Evolutionary conservation across 371 early-diverging fungal genomes (phyloP), one percentile per base, ranked within the genome.

Genomic region (Syncephalastrum monosporum): DNA sequence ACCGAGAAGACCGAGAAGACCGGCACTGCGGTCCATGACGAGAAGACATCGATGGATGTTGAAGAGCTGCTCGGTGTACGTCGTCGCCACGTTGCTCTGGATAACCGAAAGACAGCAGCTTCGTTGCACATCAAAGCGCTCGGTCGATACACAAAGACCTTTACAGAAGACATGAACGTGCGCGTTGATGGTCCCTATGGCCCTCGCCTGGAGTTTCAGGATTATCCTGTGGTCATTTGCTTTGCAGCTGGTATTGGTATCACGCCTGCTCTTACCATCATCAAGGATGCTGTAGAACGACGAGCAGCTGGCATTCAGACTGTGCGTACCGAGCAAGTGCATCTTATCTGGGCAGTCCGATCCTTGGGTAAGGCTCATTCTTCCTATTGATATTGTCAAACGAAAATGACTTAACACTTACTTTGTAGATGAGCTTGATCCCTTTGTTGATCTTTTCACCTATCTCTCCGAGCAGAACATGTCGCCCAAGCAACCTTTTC

Each of bases 161-260:
- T 33, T 10, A 33, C 38, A 12, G 38, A 57, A 8, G 33, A 42
- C 0, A 14, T 70, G 4, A n/a, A 21, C 4, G 57, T 75, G 17
- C 59, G 63, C 7, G 61, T 75, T 13, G 76, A 75, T 63, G 76
- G 76, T 33, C 71, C 71, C 1, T 72, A 68, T 56, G 76, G 76
- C 10, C 66, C 76, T 44, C 55, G 56, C 10, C 53, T 72, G 23
- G 64, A 68, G 19, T 70, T 61, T 23, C 73, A 70, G 59, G 76
- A 75, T 55, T 65, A 70, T 38, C 58, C 58, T 17, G 62, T 72
- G 5, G 42, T 72, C 43, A 65, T 59, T 19, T 54, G 63, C n/a
- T 69, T 64, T 47, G 69, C 63, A 44, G 50, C 68, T 19, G 76
- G 76, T 61, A 68, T 75, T 33, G 76, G 76, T 64, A 52, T 67